phyloP scores from a whole-genome alignment of 805 yeast species.

The Candida andamanensis region DNA sequence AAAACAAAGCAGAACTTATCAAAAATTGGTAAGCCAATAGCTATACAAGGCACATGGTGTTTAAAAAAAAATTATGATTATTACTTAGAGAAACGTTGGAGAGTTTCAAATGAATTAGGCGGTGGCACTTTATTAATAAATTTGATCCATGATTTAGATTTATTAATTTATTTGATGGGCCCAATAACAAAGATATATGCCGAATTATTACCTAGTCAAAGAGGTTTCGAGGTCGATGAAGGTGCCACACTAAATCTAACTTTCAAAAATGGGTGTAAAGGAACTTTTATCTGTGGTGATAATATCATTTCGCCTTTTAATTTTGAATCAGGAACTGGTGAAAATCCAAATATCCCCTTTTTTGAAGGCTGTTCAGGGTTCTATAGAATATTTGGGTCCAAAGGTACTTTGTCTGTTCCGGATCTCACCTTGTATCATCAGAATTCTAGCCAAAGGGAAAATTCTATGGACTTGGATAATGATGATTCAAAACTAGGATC shows the following conservation, averaged over 20 bases:
- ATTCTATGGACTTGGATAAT: neutral
- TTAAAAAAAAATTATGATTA: slow-evolving; percentile 31
- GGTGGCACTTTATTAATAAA: slow-evolving; percentile 36
- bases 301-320: slow-evolving; percentile 34
- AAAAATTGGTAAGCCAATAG: slow-evolving; percentile 27
- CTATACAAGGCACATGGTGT: slow-evolving; percentile 37
- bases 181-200: slow-evolving; percentile 34
- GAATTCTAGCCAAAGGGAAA: too few relatives aligned
- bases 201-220: slow-evolving; percentile 26
- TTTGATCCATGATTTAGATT: slow-evolving; percentile 35
- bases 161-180: slow-evolving; percentile 34
- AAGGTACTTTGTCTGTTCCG: slow-evolving; percentile 35
- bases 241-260: slow-evolving; percentile 31
- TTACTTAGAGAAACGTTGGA: slow-evolving; percentile 29
- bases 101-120: slow-evolving; percentile 22
- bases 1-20: slow-evolving; percentile 24
- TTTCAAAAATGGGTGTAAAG: slow-evolving; percentile 28
- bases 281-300: slow-evolving; percentile 35
- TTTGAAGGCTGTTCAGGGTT: slow-evolving; percentile 25
- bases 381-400: slow-evolving; percentile 34
- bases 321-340: slow-evolving; percentile 37
- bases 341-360: slow-evolving; percentile 32
- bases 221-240: slow-evolving; percentile 32
- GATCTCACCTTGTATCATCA: slow-evolving; percentile 32
- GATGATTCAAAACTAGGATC: neutral